Evolutionary conservation across 306 rosid species (phyloP).

Genomic region (Crataegus laevigata): DNA sequence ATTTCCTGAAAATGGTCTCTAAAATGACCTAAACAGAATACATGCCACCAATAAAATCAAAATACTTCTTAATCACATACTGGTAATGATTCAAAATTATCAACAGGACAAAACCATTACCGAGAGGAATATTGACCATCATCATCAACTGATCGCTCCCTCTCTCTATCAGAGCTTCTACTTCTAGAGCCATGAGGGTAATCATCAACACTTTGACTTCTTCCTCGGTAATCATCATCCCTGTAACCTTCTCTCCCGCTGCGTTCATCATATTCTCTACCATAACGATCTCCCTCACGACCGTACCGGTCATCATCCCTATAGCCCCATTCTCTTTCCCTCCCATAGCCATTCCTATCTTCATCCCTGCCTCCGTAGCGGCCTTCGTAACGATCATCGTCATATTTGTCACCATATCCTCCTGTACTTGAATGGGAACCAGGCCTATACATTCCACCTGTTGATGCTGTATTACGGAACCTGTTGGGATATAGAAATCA

Average conservation of each 20-base stretch:
- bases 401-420: slow-evolving; percentile 63
- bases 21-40: not conserved
- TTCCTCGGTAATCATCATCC: slow-evolving; percentile 77
- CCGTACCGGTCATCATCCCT: slow-evolving; percentile 74
- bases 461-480: slow-evolving; percentile 52
- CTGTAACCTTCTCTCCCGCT: slow-evolving; percentile 63
- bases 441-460: slow-evolving; percentile 82
- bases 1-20: not conserved
- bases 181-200: slow-evolving; percentile 59
- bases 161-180: slow-evolving; percentile 77
- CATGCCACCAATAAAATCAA: not conserved
- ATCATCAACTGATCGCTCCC: slow-evolving; percentile 54
- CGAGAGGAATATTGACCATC: slow-evolving; percentile 89
- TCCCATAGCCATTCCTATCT: slow-evolving; percentile 72
- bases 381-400: slow-evolving; percentile 63
- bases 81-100: not conserved
- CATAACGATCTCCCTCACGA: slow-evolving; percentile 83
- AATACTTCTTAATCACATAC: not conserved
- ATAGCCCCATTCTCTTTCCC: slow-evolving; percentile 70
- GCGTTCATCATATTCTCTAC: slow-evolving; percentile 74
- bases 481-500: slow-evolving; percentile 33
- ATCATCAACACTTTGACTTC: slow-evolving; percentile 74
- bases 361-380: slow-evolving; percentile 55
- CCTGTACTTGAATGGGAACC: slow-evolving; percentile 50
- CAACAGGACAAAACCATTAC: slow-evolving; percentile 27